A percentile compares a stretch with the other conserved stretches of the same genome.
Evolutionary conservation across 2,329 filamentous ascomycete genomes (phyloP).

Genomic region (Aspergillus japonicus): DNA sequence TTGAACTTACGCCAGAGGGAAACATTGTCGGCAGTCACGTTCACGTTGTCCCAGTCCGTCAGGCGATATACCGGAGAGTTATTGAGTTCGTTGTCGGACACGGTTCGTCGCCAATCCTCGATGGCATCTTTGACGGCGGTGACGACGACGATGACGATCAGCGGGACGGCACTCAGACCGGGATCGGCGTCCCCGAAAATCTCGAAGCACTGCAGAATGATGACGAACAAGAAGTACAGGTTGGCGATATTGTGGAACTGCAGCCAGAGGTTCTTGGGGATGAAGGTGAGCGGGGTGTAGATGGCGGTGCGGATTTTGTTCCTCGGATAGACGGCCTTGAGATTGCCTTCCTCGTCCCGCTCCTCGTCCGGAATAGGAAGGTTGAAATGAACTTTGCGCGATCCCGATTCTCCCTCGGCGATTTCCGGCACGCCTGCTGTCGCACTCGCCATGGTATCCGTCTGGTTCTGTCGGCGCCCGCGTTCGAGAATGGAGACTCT

Average conservation of each 20-base stretch:
- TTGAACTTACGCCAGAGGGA: constrained; percentile 6
- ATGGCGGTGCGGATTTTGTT: constrained; percentile 7
- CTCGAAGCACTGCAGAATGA: constrained; percentile 5
- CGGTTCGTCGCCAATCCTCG: constrained; percentile 6
- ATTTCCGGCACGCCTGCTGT: neutral
- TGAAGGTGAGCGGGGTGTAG: constrained; percentile 3
- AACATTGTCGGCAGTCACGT: constrained; percentile 3
- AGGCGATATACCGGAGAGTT: constrained; percentile 5
- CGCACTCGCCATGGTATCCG: neutral
- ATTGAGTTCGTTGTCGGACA: constrained; percentile 7
- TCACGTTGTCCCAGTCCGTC: constrained; percentile 6
- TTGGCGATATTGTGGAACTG: constrained; percentile 7
- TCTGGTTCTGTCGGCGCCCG: neutral
- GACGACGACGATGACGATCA: constrained; percentile 7
- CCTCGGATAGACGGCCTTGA: constrained; percentile 4
- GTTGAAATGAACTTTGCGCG: constrained; percentile 6
- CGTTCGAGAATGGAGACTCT: constrained; percentile 6
- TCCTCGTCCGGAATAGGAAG: constrained; percentile 3
- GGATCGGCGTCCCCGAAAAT: constrained; percentile 5
- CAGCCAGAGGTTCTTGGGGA: constrained; percentile 6
- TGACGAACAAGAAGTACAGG: constrained; percentile 7
- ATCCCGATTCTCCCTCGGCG: neutral
- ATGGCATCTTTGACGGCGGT: constrained; percentile 5
- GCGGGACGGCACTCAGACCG: constrained; percentile 2
- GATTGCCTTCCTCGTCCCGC: constrained; percentile 8